Percentiles rank a stretch among this genome's conserved stretches.
phyloP scores from a whole-genome alignment of 2,329 filamentous ascomycete species.

The Knoxdaviesia capensis region DNA sequence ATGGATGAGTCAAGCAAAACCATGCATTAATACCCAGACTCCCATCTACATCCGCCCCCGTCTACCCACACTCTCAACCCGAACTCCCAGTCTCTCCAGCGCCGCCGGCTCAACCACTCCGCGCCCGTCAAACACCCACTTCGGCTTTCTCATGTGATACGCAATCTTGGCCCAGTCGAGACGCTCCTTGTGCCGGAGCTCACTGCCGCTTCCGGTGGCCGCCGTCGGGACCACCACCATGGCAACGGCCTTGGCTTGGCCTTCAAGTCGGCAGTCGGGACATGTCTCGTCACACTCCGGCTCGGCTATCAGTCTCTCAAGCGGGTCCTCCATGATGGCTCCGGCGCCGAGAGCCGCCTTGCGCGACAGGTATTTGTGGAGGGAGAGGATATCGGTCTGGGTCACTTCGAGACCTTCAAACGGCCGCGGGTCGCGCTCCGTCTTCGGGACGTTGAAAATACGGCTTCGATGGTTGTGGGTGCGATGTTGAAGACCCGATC shows the following conservation, averaged over 20 bases:
- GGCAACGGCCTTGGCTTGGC: slow-evolving; percentile 14
- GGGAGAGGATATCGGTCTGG: slow-evolving; percentile 24
- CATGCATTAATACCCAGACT: background rate
- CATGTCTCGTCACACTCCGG: slow-evolving; percentile 24
- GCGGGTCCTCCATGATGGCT: slow-evolving; percentile 18
- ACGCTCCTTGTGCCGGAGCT: slow-evolving; percentile 24
- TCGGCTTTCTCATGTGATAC: slow-evolving; percentile 27
- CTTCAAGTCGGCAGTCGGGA: slow-evolving; percentile 26
- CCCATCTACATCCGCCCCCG: slow-evolving; percentile 9
- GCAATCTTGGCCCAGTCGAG: slow-evolving; percentile 32
- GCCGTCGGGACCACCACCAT: background rate
- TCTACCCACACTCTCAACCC: slow-evolving; percentile 30
- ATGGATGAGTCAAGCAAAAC: background rate
- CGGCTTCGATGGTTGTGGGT: too few species aligned
- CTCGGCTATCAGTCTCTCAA: slow-evolving; percentile 22
- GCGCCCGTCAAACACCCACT: slow-evolving; percentile 36
- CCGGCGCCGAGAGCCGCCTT: slow-evolving; percentile 7
- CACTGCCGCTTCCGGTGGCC: slow-evolving; percentile 19
- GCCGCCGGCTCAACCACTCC: slow-evolving; percentile 27
- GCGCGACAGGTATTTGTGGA: slow-evolving; percentile 25
- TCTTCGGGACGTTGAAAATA: too few species aligned
- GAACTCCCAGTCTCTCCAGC: slow-evolving; percentile 28
- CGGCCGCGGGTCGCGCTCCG: slow-evolving; percentile 23
- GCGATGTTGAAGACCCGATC: too few species aligned
- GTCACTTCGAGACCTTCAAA: slow-evolving; percentile 16